These are phyloP conservation scores for Ustilago lituana DNA, from an alignment of 1,284 basidiomycete genomes.

Conservation along the genomic window DNA sequence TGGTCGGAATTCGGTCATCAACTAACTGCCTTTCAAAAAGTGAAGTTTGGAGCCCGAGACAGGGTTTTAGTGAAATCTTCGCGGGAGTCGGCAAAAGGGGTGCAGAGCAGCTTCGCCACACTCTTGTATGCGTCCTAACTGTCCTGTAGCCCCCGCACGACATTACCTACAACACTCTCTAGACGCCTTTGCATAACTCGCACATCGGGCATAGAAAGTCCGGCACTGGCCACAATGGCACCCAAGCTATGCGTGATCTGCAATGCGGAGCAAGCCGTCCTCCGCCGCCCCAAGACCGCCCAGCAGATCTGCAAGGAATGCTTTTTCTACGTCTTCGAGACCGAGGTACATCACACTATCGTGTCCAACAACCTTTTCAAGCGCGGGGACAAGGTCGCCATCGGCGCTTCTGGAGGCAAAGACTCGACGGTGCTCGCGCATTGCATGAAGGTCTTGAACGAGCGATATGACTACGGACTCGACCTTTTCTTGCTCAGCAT, in stretches of 20 bases:
- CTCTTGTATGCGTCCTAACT: too few species aligned
- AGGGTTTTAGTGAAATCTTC: not conserved
- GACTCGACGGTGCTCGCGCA: constrained; percentile 98
- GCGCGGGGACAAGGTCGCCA: constrained; percentile 92
- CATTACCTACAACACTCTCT: not conserved
- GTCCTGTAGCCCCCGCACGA: too few species aligned
- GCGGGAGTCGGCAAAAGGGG: constrained; percentile 5
- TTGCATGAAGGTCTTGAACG: constrained; percentile 94
- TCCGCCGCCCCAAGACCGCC: constrained; percentile 95
- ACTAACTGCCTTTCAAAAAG: not conserved
- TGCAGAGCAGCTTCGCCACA: constrained; percentile 19
- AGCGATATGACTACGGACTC: constrained; percentile 90
- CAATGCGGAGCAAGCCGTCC: constrained; percentile 79
- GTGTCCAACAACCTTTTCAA: constrained; percentile 76
- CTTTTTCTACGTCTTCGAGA: constrained; percentile 97
- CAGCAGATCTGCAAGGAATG: constrained; percentile 95
- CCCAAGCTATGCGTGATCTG: constrained; percentile 76
- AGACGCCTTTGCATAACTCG: too few species aligned
- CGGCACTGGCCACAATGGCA: constrained; percentile 16
- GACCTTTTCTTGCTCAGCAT: constrained; percentile 93
- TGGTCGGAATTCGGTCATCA: constrained; percentile 12
- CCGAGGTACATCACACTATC: constrained; percentile 97
- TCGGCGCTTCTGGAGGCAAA: constrained; percentile 97
- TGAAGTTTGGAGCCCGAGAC: too few species aligned
- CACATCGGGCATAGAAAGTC: not conserved